Percentiles rank a stretch among this genome's conserved stretches.
phyloP scores from a whole-genome alignment of 2,329 filamentous ascomycete genomes.

The Dactylellina drechsleri region DNA sequence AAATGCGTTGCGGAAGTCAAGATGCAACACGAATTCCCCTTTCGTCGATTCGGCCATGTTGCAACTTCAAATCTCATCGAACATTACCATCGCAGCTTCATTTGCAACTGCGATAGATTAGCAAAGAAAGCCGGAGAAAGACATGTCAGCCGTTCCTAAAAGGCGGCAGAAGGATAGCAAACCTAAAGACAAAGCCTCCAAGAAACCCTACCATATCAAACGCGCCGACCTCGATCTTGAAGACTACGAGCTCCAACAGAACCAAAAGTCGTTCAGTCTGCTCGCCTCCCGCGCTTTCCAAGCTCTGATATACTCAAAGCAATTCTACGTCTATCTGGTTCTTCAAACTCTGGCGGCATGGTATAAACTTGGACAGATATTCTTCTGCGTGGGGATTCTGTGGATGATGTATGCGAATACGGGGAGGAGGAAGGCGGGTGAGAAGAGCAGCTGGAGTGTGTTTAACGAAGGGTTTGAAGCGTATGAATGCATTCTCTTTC shows the following conservation, averaged over 20 bases:
- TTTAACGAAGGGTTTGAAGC: slow-evolving; percentile 59
- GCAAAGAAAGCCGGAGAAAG: too few relatives aligned
- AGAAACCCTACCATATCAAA: slow-evolving; percentile 60
- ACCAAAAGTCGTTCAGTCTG: slow-evolving; percentile 58
- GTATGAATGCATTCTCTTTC: slow-evolving; percentile 38
- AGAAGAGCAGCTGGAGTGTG: slow-evolving; percentile 60
- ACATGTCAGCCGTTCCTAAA: slow-evolving; percentile 25
- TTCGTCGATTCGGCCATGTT: slow-evolving; percentile 13
- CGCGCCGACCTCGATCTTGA: slow-evolving; percentile 59
- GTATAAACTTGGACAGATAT: slow-evolving; percentile 58
- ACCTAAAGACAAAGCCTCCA: slow-evolving; percentile 56
- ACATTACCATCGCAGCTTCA: background rate
- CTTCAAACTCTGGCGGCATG: slow-evolving; percentile 57
- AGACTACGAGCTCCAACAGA: slow-evolving; percentile 59
- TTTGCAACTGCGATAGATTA: too few relatives aligned
- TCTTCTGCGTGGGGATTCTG: slow-evolving; percentile 59
- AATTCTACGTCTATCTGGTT: slow-evolving; percentile 59
- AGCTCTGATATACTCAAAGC: slow-evolving; percentile 57
- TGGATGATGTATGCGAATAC: slow-evolving; percentile 61
- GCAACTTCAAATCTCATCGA: background rate
- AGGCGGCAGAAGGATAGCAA: slow-evolving; percentile 43
- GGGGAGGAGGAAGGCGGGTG: slow-evolving; percentile 58
- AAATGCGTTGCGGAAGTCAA: slow-evolving; percentile 27
- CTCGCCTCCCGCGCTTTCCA: slow-evolving; percentile 56
- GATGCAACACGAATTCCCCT: slow-evolving; percentile 28